Base-by-base conservation (phyloP, 2,329 filamentous ascomycete genomes). In the Diplodia mutila region DNA sequence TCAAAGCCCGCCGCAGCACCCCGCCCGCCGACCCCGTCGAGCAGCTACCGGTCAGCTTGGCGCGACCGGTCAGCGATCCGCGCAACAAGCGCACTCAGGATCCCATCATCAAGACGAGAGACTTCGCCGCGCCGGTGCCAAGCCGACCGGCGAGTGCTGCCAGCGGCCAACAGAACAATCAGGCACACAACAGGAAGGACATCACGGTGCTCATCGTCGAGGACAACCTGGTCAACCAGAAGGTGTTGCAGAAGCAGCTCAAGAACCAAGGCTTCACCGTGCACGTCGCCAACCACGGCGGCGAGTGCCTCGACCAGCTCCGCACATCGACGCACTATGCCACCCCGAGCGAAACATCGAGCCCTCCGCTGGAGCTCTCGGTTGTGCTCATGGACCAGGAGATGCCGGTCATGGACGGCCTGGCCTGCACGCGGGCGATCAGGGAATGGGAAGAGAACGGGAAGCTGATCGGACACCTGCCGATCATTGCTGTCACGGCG, bases 1-100 rank as follows among this genome's bases (percentile, higher is more conserved):
- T 93, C 76, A 90, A 89, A 70, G 87, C 87, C 65, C 87, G 87
- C 73, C 88, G 85, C 79, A 87, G 83, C 51, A 71, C 69, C 4
- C 73, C 79, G 34, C 80, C 80, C 51, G 74, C 68, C 69, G 76
- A 79, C 48, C 66, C 67, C 1, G 69, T 72, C 1, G 77, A 79
- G 23, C 70, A 70, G 42, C 55, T 75, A n/a, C 72, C 75, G 1
- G 59, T 73, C 18, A 69, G 74, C 7, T 34, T 79, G 12, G 66
- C 71, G 16, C 72, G 76, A 14, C 75, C 75, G 37, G 52, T 71
- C 6, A 78, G 75, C 1, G 77, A 78, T 59, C 73, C 75, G 1
- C 77, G 73, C 66, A 73, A 75, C 0, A 72, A 70, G 23, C 61
- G 29, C 7, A 66, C 67, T 4, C 71, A 71, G 21, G 66, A 73